phyloP scores from a whole-genome alignment of 306 rosid species.

The Begonia loranthoides region DNA sequence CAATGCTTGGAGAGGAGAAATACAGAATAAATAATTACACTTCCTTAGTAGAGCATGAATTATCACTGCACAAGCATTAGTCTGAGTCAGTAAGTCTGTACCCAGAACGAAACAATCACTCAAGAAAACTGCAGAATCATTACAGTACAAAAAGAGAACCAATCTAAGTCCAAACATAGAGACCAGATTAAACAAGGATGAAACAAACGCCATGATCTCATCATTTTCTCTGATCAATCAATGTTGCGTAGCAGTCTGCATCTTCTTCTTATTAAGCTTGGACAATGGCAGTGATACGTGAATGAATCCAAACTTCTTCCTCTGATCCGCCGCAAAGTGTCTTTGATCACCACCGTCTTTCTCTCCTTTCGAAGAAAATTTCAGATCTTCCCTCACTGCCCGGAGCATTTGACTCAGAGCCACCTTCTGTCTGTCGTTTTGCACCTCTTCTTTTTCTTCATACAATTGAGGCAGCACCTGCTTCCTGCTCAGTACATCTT shows the following conservation, averaged over 20 bases:
- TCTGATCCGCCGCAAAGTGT: slow-evolving; percentile 29
- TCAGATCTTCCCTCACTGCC: slow-evolving; percentile 55
- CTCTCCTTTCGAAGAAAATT: slow-evolving; percentile 37
- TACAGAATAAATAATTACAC: too few species aligned
- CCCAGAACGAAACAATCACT: too few species aligned
- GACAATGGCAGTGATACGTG: slow-evolving; percentile 55
- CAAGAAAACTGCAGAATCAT: too few species aligned
- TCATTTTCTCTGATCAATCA: neutral
- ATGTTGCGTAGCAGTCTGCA: slow-evolving; percentile 8
- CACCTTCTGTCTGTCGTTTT: slow-evolving; percentile 42
- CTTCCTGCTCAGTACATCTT: slow-evolving; percentile 77
- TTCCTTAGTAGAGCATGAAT: too few species aligned
- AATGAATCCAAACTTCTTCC: slow-evolving; percentile 85
- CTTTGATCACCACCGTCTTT: slow-evolving; percentile 34
- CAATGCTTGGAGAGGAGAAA: too few species aligned
- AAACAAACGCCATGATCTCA: neutral
- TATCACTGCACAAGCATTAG: too few species aligned
- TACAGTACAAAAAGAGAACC: too few species aligned
- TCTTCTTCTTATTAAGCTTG: slow-evolving; percentile 52
- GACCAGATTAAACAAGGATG: too few species aligned
- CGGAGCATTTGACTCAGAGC: slow-evolving; percentile 93
- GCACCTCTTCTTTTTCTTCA: slow-evolving; percentile 24
- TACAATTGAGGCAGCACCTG: slow-evolving; percentile 40
- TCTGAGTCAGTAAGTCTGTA: too few species aligned
- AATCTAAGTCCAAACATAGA: too few species aligned